A percentile compares a stretch with the other conserved stretches of the same genome.
Evolutionary conservation across 768 basidiomycete species (phyloP).

Genomic region (Hericium erinaceus): DNA sequence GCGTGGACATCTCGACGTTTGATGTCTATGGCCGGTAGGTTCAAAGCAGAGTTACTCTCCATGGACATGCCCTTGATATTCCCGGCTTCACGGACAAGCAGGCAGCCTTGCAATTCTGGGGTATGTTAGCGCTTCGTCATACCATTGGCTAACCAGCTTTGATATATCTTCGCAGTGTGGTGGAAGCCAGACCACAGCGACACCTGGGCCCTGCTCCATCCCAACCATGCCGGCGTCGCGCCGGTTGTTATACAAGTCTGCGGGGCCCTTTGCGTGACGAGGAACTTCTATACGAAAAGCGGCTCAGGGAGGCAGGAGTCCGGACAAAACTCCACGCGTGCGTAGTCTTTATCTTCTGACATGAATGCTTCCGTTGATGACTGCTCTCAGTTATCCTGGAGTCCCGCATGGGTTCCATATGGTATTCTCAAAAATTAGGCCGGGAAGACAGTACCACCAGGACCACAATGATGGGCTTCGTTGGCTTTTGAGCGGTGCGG

Average conservation of each 20-base stretch:
- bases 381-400: slow-evolving; percentile 2
- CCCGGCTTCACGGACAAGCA: background rate
- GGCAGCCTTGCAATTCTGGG: too few species aligned
- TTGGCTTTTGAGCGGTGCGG: background rate
- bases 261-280: background rate
- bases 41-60: background rate
- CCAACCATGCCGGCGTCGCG: background rate
- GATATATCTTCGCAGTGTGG: too few species aligned
- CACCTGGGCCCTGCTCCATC: background rate
- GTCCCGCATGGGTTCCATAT: slow-evolving; percentile 1
- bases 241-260: background rate
- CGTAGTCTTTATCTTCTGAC: background rate
- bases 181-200: too few species aligned
- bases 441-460: background rate
- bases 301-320: background rate
- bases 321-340: background rate
- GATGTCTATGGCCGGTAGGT: background rate
- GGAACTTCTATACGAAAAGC: background rate
- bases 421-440: background rate
- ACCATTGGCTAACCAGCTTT: too few species aligned
- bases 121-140: too few species aligned
- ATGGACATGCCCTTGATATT: background rate
- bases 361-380: background rate
- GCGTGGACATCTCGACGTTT: too few species aligned
- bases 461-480: background rate